Conservation (phyloP, 176 grass and related monocot species). For the Musa troglodytarum region DNA sequence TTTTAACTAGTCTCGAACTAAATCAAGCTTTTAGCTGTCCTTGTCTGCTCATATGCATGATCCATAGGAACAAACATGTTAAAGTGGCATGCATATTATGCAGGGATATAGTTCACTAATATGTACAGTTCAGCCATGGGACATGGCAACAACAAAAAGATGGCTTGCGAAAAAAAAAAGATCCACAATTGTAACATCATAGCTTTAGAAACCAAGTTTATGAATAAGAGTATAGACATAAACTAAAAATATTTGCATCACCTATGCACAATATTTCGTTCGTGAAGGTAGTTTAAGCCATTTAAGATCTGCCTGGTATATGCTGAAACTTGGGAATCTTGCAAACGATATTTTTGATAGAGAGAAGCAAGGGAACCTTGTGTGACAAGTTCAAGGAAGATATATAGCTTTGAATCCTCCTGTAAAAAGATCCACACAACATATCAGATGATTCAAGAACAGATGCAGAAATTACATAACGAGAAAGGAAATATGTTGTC, state of each 20-base stretch:
- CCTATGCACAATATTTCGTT: conserved; percentile 77
- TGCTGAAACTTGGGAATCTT: conserved; percentile 82
- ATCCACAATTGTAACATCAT: background rate
- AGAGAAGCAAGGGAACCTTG: conserved; percentile 82
- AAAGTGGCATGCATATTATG: background rate
- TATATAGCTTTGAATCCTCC: conserved; percentile 66
- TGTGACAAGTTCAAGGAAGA: conserved; percentile 95
- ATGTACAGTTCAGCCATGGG: background rate
- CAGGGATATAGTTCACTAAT: background rate
- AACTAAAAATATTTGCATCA: conserved; percentile 17
- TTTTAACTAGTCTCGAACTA: too few relatives aligned
- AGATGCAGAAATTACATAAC: background rate
- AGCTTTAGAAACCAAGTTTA: background rate
- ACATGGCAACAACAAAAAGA: background rate
- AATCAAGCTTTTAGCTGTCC: too few relatives aligned
- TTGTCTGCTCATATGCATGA: background rate
- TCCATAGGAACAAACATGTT: background rate
- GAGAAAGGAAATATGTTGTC: too few relatives aligned
- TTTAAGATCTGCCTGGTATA: conserved; percentile 87
- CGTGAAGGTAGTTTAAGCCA: conserved; percentile 78
- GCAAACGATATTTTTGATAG: conserved; percentile 67
- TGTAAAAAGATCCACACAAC: conserved; percentile 18
- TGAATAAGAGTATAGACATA: background rate
- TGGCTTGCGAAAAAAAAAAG: background rate
- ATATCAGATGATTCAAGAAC: background rate